phyloP scores from a whole-genome alignment of 2,329 filamentous ascomycete species.

The Reticulascus tulasneorum region DNA sequence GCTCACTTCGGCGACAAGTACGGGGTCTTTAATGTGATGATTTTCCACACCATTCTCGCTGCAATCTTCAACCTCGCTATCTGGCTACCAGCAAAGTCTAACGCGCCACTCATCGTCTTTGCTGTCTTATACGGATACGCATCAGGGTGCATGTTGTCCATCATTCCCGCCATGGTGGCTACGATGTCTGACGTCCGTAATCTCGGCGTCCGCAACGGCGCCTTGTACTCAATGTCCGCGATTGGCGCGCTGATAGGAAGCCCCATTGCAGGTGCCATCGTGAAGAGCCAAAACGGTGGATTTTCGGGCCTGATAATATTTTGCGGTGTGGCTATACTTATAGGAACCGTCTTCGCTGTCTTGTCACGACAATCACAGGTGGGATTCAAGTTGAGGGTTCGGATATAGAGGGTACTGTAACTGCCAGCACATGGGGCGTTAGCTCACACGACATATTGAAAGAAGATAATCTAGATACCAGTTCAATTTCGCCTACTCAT shows the following conservation, averaged over 20 bases:
- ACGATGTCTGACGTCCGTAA: conserved; percentile 53
- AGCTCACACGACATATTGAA: too few relatives aligned
- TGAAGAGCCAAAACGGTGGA: conserved; percentile 40
- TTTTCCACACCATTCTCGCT: conserved; percentile 38
- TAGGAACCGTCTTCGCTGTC: too few relatives aligned
- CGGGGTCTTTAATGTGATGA: conserved; percentile 27
- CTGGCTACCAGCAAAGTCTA: conserved; percentile 27
- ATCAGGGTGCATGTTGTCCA: conserved; percentile 28
- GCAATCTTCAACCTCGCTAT: conserved; percentile 28
- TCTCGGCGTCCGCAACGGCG: conserved; percentile 51
- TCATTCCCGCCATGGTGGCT: conserved; percentile 26
- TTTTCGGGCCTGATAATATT: conserved; percentile 63
- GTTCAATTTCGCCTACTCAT: too few relatives aligned
- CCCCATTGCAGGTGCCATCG: conserved; percentile 19
- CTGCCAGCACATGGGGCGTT: too few relatives aligned
- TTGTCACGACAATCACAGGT: too few relatives aligned
- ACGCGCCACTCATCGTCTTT: conserved; percentile 23
- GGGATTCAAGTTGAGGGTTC: too few relatives aligned
- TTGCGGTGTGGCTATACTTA: conserved; percentile 49
- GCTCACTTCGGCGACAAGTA: conserved; percentile 19
- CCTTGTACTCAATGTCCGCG: conserved; percentile 9
- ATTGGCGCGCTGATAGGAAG: conserved; percentile 17
- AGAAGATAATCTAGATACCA: too few relatives aligned
- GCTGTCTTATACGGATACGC: conserved; percentile 29
- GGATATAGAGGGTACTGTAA: too few relatives aligned